Evolutionary conservation across 768 basidiomycete genomes (phyloP), one percentile per base, ranked within the genome.

Genomic region (Rhizopogon vesiculosus): DNA sequence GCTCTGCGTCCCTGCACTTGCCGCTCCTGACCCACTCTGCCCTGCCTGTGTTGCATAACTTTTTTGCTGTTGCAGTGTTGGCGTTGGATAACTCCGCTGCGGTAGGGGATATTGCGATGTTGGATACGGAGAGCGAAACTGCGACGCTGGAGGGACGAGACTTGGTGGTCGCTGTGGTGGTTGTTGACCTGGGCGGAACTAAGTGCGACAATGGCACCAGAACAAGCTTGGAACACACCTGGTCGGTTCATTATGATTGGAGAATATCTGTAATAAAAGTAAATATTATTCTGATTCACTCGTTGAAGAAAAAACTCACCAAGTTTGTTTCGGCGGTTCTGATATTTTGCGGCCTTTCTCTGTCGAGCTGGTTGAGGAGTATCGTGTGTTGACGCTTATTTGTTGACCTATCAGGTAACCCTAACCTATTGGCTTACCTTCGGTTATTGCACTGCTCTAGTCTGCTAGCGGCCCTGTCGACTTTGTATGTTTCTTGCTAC

Each of bases 41-140:
- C 88, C 89, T 15, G 88, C 90, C 67, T 92, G 91, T 55, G 78
- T 88, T 45, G 91, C 91, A 71, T 92, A 93, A 64, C 89, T 91
- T 45, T 73, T 82, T 53, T 78, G 79, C 67, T 78, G 82, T 57
- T 77, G 68, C 7, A 81, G 72, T 51, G 78, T 78, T 55, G 78
- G 73, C 50, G 77, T 54, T 19, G 70, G 66, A 46, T 62, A 70
- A 25, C 59, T 53, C 43, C 69, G 68, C 38, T 70, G 69, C 5
- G 62, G 63, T 13, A 70, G 43, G 13, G 69, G 56, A 42, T 63
- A 70, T 60, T 71, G 69, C 31, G 77, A 65, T 4, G 73, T 67
- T n/a, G 77, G 72, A 63, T 70, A 78, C 29, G 73, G 77, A 40
- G 70, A 72, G 65, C 88, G 83, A 70, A 83, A 90, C 63, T 86